These are phyloP conservation scores for Cynara cardunculus DNA, from an alignment of 129 eudicot genomes.

Conservation along the genomic window DNA sequence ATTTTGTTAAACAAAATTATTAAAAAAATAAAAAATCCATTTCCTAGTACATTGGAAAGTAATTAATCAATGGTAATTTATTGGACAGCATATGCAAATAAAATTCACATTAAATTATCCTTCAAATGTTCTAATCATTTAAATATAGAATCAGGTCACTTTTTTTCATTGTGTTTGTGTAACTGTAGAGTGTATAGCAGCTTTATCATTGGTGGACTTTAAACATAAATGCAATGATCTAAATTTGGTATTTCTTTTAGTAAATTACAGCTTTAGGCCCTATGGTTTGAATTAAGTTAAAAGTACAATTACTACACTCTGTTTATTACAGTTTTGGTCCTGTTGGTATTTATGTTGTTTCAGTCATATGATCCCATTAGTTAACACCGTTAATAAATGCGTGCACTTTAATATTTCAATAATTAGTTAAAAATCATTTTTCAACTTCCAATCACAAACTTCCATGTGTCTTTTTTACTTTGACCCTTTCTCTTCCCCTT, in stretches of 20 bases:
- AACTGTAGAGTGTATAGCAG: background rate
- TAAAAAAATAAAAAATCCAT: no score
- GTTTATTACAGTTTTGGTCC: background rate
- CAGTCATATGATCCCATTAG: background rate
- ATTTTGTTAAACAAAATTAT: no score
- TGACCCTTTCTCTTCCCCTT: no score
- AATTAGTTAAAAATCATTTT: no score
- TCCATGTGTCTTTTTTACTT: background rate
- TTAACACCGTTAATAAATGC: background rate
- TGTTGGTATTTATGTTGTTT: background rate
- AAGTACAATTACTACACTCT: background rate
- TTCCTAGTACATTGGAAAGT: no score
- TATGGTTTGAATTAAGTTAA: no score
- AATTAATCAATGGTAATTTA: no score
- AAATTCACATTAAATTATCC: no score
- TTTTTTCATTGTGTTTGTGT: background rate
- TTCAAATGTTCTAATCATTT: no score
- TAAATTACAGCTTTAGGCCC: background rate
- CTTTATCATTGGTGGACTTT: background rate
- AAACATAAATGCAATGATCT: background rate
- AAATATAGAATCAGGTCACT: background rate
- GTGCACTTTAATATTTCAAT: no score
- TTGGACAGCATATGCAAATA: no score
- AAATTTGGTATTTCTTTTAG: background rate
- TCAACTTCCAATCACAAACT: background rate